Percentiles rank a stretch among this genome's conserved stretches.
Evolutionary conservation across 2,329 filamentous ascomycete species (phyloP).

Genomic region (Juglanconis juglandina): DNA sequence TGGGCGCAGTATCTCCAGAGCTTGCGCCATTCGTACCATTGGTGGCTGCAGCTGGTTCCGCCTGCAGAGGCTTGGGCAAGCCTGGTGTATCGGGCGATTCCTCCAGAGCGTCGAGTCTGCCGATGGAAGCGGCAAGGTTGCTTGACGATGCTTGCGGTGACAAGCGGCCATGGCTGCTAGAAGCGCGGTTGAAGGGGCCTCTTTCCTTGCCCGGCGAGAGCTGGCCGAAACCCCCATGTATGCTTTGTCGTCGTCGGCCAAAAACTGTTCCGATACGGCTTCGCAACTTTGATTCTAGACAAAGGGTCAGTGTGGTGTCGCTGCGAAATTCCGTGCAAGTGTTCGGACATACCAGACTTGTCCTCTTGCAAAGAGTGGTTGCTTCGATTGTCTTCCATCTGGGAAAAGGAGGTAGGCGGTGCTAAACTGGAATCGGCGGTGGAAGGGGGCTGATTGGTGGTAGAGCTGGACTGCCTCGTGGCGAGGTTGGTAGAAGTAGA

Average conservation of each 20-base stretch:
- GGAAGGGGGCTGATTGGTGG: conserved; percentile 22
- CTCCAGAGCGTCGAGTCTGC: conserved; percentile 53
- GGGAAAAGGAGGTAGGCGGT: conserved; percentile 14
- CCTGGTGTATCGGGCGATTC: conserved; percentile 49
- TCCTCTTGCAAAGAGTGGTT: conserved; percentile 43
- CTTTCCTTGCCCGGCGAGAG: conserved; percentile 52
- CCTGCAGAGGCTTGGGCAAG: conserved; percentile 20
- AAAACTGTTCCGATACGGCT: conserved; percentile 69
- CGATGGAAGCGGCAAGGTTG: conserved; percentile 53
- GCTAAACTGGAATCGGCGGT: conserved; percentile 16
- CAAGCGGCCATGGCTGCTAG: conserved; percentile 59
- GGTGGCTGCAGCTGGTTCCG: conserved; percentile 4
- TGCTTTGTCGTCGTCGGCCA: conserved; percentile 61
- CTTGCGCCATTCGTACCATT: conserved; percentile 24
- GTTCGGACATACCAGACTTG: conserved; percentile 27
- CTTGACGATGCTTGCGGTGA: conserved; percentile 59
- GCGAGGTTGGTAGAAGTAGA: conserved; percentile 34
- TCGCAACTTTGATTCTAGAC: conserved; percentile 54
- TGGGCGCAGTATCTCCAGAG: conserved; percentile 1
- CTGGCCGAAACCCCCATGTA: conserved; percentile 59
- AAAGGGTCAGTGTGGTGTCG: conserved; percentile 23
- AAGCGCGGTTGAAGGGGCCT: conserved; percentile 58
- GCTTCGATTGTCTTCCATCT: conserved; percentile 39
- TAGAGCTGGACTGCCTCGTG: conserved; percentile 39
- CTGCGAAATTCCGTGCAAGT: neutral